phyloP scores from a whole-genome alignment of 2,329 filamentous ascomycete species.

The Sarocladiaceae sp. region DNA sequence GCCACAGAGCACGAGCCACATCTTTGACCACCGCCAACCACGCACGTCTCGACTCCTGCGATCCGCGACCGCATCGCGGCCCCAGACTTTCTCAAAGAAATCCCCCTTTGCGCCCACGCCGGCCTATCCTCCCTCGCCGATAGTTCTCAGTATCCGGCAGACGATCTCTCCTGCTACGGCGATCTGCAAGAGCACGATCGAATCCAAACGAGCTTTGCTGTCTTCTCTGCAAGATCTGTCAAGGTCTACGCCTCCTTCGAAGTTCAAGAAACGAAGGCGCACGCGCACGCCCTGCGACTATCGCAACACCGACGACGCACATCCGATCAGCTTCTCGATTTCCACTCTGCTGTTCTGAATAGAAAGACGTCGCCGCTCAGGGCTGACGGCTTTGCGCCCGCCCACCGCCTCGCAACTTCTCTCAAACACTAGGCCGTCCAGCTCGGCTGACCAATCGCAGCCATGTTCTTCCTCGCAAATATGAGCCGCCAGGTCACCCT shows the following conservation, averaged over 20 bases:
- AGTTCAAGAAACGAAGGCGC: too few relatives aligned
- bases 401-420: neutral
- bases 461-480: conserved; percentile 98
- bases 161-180: too few relatives aligned
- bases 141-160: too few relatives aligned
- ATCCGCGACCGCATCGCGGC: conserved; percentile 3
- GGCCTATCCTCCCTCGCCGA: neutral
- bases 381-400: conserved; percentile 3
- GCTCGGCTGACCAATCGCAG: conserved; percentile 17
- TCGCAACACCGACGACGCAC: too few relatives aligned
- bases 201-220: too few relatives aligned
- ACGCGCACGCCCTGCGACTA: too few relatives aligned
- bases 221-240: too few relatives aligned
- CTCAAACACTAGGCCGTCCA: neutral
- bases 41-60: neutral
- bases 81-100: neutral
- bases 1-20: neutral
- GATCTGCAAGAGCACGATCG: too few relatives aligned
- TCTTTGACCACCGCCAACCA: neutral
- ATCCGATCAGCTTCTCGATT: too few relatives aligned
- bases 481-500: conserved; percentile 91
- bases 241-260: too few relatives aligned
- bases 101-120: neutral
- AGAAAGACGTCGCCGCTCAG: neutral
- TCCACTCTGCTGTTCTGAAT: too few relatives aligned